A percentile compares a stretch with the other conserved stretches of the same genome.
phyloP scores from a whole-genome alignment of 2,329 filamentous ascomycete genomes.

The Fusarium begoniae region DNA sequence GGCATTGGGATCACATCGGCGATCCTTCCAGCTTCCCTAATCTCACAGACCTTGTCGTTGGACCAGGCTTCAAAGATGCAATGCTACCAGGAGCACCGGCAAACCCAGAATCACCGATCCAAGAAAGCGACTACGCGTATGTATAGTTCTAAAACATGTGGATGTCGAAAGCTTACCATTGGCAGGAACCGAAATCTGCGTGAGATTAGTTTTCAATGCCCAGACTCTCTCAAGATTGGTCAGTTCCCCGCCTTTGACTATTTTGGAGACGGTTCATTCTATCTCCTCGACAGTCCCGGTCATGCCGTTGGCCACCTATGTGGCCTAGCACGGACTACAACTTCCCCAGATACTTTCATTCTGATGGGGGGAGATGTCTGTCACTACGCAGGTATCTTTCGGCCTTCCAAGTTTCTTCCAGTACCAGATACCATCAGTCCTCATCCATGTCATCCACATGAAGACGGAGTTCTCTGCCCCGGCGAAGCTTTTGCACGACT shows the following conservation, averaged over 20 bases:
- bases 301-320: conserved; percentile 54
- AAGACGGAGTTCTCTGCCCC: conserved; percentile 11
- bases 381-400: conserved; percentile 51
- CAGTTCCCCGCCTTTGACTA: conserved; percentile 52
- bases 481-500: conserved; percentile 26
- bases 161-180: rapidly evolving
- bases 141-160: neutral
- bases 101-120: conserved; percentile 46
- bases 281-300: conserved; percentile 53
- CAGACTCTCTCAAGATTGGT: conserved; percentile 45
- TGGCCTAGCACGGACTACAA: conserved; percentile 51
- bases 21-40: conserved; percentile 57
- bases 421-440: conserved; percentile 44
- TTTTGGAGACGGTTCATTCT: conserved; percentile 54
- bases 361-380: conserved; percentile 55
- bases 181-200: conserved; percentile 33
- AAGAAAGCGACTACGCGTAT: conserved; percentile 48
- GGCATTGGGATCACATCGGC: conserved; percentile 63
- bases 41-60: conserved; percentile 59
- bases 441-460: conserved; percentile 28
- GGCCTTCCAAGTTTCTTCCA: conserved; percentile 48
- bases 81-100: conserved; percentile 59
- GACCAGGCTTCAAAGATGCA: conserved; percentile 58
- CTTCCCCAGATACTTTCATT: conserved; percentile 48
- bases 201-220: conserved; percentile 41